Conservation (phyloP, 1,139 yeast genomes). For the Debaryomyces udenii region DNA sequence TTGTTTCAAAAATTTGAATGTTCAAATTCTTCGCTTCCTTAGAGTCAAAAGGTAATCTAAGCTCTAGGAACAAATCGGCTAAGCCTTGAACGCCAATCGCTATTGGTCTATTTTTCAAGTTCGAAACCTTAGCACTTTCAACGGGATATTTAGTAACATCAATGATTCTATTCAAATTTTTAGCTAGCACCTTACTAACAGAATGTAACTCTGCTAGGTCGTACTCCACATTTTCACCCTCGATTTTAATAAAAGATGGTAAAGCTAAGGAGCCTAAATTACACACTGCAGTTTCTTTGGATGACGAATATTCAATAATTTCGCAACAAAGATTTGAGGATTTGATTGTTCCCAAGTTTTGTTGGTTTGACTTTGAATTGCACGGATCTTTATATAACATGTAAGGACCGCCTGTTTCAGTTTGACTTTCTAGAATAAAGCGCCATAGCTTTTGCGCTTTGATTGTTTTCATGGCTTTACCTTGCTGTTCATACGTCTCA, state of each 20-base stretch:
- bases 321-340: constrained; percentile 90
- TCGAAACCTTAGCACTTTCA: constrained; percentile 66
- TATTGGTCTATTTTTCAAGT: constrained; percentile 79
- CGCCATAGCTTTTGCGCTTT: constrained; percentile 91
- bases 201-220: constrained; percentile 72
- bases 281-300: constrained; percentile 90
- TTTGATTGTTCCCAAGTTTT: constrained; percentile 84
- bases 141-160: constrained; percentile 83
- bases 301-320: constrained; percentile 84
- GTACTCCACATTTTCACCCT: constrained; percentile 46
- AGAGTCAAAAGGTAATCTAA: constrained; percentile 81
- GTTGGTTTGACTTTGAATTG: constrained; percentile 80
- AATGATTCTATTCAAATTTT: constrained; percentile 74
- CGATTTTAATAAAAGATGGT: constrained; percentile 46
- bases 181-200: constrained; percentile 72
- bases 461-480: constrained; percentile 69
- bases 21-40: constrained; percentile 70
- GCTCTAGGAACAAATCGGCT: constrained; percentile 79
- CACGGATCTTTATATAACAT: constrained; percentile 90
- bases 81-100: constrained; percentile 91
- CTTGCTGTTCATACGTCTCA: constrained; percentile 70
- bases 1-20: constrained; percentile 84
- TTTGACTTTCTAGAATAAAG: constrained; percentile 83
- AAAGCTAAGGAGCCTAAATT: constrained; percentile 85
- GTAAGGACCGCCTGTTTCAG: constrained; percentile 92